A percentile compares a stretch with the other conserved stretches of the same genome.
phyloP scores from a whole-genome alignment of 345 rosid genomes.

The Nasturtium officinale region DNA sequence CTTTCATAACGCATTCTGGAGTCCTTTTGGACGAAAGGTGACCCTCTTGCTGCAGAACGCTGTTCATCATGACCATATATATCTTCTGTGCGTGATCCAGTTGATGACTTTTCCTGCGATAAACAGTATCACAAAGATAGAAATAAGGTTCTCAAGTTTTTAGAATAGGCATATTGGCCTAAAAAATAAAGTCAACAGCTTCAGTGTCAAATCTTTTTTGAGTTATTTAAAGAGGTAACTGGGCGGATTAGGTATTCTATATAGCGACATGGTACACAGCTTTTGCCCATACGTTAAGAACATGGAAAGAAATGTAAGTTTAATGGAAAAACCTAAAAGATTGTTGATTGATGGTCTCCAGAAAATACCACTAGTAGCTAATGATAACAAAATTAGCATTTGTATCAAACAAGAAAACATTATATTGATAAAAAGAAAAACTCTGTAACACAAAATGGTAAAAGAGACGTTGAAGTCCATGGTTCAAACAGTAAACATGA shows the following conservation, averaged over 20 bases:
- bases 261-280: background rate
- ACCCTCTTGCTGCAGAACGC: slow-evolving; percentile 53
- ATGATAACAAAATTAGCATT: background rate
- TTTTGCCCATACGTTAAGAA: background rate
- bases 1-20: slow-evolving; percentile 60
- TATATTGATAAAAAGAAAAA: background rate
- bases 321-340: slow-evolving; percentile 3
- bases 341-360: background rate
- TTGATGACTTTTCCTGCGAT: slow-evolving; percentile 79
- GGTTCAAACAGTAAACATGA: background rate
- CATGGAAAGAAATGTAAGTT: slow-evolving; percentile 1
- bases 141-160: slow-evolving; percentile 24
- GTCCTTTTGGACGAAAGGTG: slow-evolving; percentile 68
- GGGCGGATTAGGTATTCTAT: slow-evolving; percentile 4
- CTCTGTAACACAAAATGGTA: background rate
- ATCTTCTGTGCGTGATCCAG: slow-evolving; percentile 60
- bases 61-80: slow-evolving; percentile 60
- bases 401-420: background rate
- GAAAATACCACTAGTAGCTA: background rate
- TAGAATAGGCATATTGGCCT: background rate
- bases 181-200: background rate
- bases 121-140: slow-evolving; percentile 51
- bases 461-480: background rate
- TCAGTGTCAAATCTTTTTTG: slow-evolving; percentile 5
- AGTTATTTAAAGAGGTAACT: slow-evolving; percentile 9